phyloP scores from a whole-genome alignment of 257 asterid genomes.

The Phtheirospermum japonicum region DNA sequence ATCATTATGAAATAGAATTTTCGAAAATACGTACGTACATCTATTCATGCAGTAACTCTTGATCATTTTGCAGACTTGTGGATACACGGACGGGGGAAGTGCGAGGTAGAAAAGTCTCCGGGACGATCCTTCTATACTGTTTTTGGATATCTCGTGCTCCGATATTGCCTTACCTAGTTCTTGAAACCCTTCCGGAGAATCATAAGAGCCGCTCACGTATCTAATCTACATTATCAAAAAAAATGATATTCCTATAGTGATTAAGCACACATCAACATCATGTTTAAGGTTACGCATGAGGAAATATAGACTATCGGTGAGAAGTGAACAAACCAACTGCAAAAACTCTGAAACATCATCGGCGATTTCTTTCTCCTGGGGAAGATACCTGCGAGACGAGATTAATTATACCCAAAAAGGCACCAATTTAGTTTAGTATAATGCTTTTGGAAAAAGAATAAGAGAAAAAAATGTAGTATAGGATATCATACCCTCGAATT shows the following conservation, averaged over 20 bases:
- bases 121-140: conserved; percentile 65
- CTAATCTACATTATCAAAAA: conserved; percentile 55
- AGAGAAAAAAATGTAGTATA: too few species aligned
- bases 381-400: conserved; percentile 69
- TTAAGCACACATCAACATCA: neutral
- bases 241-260: neutral
- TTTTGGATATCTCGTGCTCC: conserved; percentile 72
- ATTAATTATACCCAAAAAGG: conserved; percentile 15
- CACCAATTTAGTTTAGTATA: neutral
- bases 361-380: conserved; percentile 49
- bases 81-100: conserved; percentile 98
- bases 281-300: neutral
- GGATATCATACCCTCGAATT: conserved; percentile 63
- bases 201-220: conserved; percentile 90
- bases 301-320: too few species aligned
- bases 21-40: conserved; percentile 45
- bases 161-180: conserved; percentile 75
- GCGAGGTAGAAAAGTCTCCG: conserved; percentile 96
- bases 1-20: neutral
- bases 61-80: conserved; percentile 96
- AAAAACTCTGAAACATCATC: conserved; percentile 59
- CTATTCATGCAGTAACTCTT: conserved; percentile 62
- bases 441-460: too few species aligned
- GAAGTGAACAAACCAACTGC: too few species aligned
- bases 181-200: conserved; percentile 78